These are phyloP conservation scores for Pythium pectinolyticum DNA, from an alignment of 352 stramenopile species.

Conservation along the genomic window DNA sequence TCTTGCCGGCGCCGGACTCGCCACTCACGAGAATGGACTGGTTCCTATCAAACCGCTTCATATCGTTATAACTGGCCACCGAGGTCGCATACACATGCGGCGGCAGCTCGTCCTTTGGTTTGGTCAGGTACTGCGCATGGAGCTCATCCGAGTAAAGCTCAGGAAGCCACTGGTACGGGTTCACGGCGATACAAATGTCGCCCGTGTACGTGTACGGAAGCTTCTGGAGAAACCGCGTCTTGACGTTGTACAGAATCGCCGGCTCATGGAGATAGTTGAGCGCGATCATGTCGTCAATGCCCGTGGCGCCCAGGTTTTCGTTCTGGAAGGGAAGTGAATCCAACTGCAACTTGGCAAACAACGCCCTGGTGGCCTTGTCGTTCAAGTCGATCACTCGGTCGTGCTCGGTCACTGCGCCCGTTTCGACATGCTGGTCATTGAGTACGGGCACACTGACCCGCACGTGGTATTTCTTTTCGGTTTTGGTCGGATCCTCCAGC, in stretches of 20 bases:
- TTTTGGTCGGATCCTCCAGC: conserved; percentile 41
- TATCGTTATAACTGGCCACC: conserved; percentile 67
- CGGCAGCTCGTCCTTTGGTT: conserved; percentile 53
- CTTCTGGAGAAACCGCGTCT: conserved; percentile 77
- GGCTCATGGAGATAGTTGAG: conserved; percentile 90
- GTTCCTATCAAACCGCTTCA: conserved; percentile 61
- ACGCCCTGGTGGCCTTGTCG: conserved; percentile 57
- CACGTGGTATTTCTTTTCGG: conserved; percentile 58
- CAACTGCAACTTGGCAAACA: conserved; percentile 64
- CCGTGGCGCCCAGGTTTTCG: conserved; percentile 50
- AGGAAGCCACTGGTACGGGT: conserved; percentile 93
- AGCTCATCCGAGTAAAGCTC: conserved; percentile 83
- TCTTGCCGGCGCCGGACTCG: conserved; percentile 87
- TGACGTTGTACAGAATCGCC: conserved; percentile 91
- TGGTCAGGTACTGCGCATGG: conserved; percentile 66
- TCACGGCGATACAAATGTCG: conserved; percentile 97
- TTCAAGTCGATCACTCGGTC: conserved; percentile 79
- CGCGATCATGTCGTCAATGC: conserved; percentile 86
- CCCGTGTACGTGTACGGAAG: conserved; percentile 96
- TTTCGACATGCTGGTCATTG: conserved; percentile 24
- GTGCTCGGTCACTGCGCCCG: conserved; percentile 31
- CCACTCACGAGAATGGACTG: conserved; percentile 88
- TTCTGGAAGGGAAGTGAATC: conserved; percentile 82
- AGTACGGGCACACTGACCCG: conserved; percentile 45
- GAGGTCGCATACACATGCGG: conserved; percentile 76